phyloP scores from a whole-genome alignment of 2,329 filamentous ascomycete species.

The Arthrinium puccinioides region DNA sequence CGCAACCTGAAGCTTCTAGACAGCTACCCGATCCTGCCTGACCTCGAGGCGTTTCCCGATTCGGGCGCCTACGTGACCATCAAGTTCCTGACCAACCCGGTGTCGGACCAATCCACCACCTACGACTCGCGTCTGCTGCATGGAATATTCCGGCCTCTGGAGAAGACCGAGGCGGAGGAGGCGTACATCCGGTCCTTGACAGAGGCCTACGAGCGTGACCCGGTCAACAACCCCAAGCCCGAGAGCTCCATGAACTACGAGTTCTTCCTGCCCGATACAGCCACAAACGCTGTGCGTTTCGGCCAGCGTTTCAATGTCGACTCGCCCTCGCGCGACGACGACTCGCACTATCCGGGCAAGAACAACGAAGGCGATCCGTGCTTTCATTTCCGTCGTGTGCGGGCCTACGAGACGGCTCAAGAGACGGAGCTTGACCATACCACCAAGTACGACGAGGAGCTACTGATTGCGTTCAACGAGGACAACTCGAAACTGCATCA shows the following conservation, averaged over 20 bases:
- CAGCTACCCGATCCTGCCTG: conserved; percentile 54
- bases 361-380: conserved; percentile 36
- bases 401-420: conserved; percentile 57
- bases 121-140: conserved; percentile 57
- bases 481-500: conserved; percentile 35
- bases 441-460: conserved; percentile 57
- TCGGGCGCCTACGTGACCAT: conserved; percentile 62
- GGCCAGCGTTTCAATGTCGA: conserved; percentile 53
- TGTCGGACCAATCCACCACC: conserved; percentile 35
- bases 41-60: conserved; percentile 63
- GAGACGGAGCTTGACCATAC: conserved; percentile 49
- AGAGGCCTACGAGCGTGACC: conserved; percentile 50
- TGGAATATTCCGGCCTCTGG: conserved; percentile 54
- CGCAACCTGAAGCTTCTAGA: conserved; percentile 51
- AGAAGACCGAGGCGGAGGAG: conserved; percentile 47
- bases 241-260: conserved; percentile 58
- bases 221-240: conserved; percentile 46
- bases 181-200: conserved; percentile 40
- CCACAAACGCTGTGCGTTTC: conserved; percentile 44
- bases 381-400: conserved; percentile 55
- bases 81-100: conserved; percentile 61
- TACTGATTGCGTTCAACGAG: conserved; percentile 52
- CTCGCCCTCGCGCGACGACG: conserved; percentile 46
- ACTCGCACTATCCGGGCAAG: conserved; percentile 46
- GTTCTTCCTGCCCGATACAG: conserved; percentile 52